Evolutionary conservation across 1,284 basidiomycete species (phyloP), one percentile per base, ranked within the genome.

Genomic region (Stereum hirsutum): DNA sequence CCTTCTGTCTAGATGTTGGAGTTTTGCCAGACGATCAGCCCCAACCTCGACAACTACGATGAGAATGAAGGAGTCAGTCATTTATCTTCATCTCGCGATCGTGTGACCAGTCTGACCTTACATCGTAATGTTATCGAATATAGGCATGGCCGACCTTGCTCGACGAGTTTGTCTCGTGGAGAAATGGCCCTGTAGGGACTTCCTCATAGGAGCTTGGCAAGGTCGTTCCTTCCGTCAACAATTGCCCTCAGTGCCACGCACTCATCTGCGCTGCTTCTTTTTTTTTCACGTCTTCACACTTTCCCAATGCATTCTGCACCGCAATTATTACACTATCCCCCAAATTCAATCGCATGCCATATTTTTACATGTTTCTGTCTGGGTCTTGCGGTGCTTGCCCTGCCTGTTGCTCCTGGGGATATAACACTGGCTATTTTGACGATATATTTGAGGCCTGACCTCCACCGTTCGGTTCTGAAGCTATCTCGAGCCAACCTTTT

Each of bases 91-190:
- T 46, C 15, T 5, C 34, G 30, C 27, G 19, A 5, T 6, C 26
- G 23, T 7, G 35, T 21, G 50, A 27, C 37, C 27, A 27, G 38
- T 24, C 30, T 20, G n/a, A n/a, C n/a, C 39, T 38, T 15, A 39
- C 41, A 47, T 41, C 46, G 21, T 30, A n/a, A 41, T 36, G 42
- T 49, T 40, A 44, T 40, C 30, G 46, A 25, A 43, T 7, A 6
- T 44, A 87, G 82, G 84, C 84, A 6, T 88, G 84, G 85, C 84
- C 84, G 1, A 82, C 81, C 8, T 61, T 87, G 51, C 56, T 88
- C 17, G 85, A 88, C 53, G 82, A 86, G 46, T 88, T 85, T 53
- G 79, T 78, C 5, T 59, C 55, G 8, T 84, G 78, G 80, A 83
- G 79, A 63, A 77, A 58, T 39, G 46, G 41, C 23, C 57, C 51